A percentile compares a stretch with the other conserved stretches of the same genome.
Conservation (phyloP, 345 rosid genomes). For the Corymbia maculata region DNA sequence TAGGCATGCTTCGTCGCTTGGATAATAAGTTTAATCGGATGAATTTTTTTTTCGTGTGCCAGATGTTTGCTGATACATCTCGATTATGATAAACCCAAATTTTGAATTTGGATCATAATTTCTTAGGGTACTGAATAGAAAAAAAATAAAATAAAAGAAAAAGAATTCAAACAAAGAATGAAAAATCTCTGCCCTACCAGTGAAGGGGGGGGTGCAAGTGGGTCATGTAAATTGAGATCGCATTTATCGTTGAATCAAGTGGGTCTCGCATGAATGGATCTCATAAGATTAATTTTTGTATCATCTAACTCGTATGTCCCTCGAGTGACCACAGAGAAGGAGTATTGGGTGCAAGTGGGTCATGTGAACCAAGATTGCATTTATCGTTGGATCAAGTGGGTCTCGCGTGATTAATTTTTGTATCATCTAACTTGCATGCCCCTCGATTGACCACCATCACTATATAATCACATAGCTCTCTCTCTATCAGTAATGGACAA, state of each 20-base stretch:
- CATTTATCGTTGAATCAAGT: not conserved
- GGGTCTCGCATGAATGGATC: not conserved
- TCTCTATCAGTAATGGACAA: not conserved
- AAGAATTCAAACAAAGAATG: not conserved
- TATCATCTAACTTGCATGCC: not conserved
- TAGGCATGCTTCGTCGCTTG: not conserved
- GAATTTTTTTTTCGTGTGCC: too few species aligned
- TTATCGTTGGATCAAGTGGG: too few species aligned
- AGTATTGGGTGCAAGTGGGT: too few species aligned
- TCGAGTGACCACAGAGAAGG: not conserved
- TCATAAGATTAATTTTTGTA: fast-evolving
- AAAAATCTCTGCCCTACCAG: too few species aligned
- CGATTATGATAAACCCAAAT: too few species aligned
- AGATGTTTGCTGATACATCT: not conserved
- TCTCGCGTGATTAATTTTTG: too few species aligned
- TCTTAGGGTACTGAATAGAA: too few species aligned
- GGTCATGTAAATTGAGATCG: not conserved
- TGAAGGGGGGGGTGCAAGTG: fast-evolving
- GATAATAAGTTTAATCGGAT: too few species aligned
- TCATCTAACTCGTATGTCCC: not conserved
- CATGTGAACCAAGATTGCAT: too few species aligned
- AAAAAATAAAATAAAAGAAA: too few species aligned
- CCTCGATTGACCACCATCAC: not conserved
- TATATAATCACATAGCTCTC: not conserved
- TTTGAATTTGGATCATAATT: too few species aligned